Evolutionary conservation across 768 basidiomycete species (phyloP).

Genomic region (Panellus pusillus): DNA sequence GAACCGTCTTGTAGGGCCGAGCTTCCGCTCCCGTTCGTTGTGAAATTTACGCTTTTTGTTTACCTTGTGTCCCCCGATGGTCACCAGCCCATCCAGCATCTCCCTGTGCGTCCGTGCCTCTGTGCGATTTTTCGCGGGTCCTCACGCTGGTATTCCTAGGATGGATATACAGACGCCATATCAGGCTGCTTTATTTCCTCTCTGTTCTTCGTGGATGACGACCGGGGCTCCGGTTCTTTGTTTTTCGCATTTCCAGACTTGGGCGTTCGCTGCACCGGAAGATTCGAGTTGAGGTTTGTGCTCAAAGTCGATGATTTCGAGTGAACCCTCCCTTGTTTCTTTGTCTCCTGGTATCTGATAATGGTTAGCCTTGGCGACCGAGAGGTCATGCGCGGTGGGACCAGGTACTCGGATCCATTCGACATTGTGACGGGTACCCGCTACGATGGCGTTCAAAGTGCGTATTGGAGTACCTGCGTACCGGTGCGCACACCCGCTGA

Average conservation of each 20-base stretch:
- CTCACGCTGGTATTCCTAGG: not conserved
- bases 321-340: too few species aligned
- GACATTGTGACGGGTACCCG: not conserved
- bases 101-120: not conserved
- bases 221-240: not conserved
- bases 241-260: slow-evolving; percentile 9
- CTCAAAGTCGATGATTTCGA: not conserved
- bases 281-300: not conserved
- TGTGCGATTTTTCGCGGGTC: not conserved
- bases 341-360: too few species aligned
- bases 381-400: not conserved
- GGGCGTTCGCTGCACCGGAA: not conserved
- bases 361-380: not conserved
- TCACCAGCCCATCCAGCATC: not conserved
- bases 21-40: not conserved
- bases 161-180: not conserved
- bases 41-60: not conserved
- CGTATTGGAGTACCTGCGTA: not conserved
- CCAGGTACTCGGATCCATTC: not conserved
- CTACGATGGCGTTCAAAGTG: slow-evolving; percentile 6
- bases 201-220: not conserved
- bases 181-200: not conserved
- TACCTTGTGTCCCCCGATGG: not conserved
- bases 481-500: too few species aligned
- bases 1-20: not conserved